Evolutionary conservation across 2,329 filamentous ascomycete genomes (phyloP).

Genomic region (Hymenoscyphus fructigenus): DNA sequence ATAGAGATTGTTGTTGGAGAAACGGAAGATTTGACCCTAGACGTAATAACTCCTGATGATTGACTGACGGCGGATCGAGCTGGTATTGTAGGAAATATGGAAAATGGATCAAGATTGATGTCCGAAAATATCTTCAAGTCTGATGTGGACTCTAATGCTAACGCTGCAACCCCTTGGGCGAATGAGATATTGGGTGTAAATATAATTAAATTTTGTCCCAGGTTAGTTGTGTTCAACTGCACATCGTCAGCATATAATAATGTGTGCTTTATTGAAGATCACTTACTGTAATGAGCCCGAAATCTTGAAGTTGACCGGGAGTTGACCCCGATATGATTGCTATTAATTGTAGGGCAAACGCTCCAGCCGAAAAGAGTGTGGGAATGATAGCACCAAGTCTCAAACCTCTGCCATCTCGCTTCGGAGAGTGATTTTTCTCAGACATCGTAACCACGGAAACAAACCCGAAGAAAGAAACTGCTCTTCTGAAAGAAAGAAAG

Average conservation of each 20-base stretch:
- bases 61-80: neutral
- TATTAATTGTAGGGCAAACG: neutral
- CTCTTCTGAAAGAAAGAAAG: neutral
- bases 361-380: neutral
- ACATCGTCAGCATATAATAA: neutral
- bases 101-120: neutral
- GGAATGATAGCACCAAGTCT: neutral
- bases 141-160: neutral
- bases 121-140: neutral
- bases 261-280: neutral
- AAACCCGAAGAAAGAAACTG: neutral
- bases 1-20: no score
- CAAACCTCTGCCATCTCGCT: neutral
- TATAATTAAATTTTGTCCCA: neutral
- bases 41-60: neutral
- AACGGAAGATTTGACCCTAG: neutral
- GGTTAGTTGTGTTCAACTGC: neutral
- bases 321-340: neutral
- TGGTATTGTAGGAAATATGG: neutral
- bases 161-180: neutral
- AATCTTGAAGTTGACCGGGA: neutral
- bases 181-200: neutral
- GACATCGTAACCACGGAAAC: neutral
- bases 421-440: neutral
- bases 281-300: neutral